phyloP scores from a whole-genome alignment of 1,284 basidiomycete genomes.

The Erythrobasidium hasegawianum region DNA sequence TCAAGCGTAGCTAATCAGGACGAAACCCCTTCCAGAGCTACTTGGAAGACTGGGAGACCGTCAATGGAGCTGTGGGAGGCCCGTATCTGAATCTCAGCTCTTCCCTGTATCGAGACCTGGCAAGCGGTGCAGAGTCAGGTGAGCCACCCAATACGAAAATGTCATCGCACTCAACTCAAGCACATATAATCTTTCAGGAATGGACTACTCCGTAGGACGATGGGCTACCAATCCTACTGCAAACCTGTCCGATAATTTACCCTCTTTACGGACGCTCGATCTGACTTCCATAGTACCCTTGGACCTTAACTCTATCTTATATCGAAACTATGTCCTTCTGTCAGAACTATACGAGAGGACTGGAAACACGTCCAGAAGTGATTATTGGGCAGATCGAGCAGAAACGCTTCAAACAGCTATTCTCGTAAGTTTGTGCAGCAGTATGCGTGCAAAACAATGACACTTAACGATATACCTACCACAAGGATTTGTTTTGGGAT shows the following conservation, averaged over 20 bases:
- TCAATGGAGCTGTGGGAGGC: slow-evolving; percentile 60
- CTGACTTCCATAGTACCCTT: slow-evolving; percentile 67
- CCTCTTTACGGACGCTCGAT: slow-evolving; percentile 67
- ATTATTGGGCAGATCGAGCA: slow-evolving; percentile 46
- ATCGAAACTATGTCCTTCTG: slow-evolving; percentile 57
- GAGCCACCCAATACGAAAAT: too few species aligned
- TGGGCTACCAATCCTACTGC: slow-evolving; percentile 56
- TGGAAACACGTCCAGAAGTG: slow-evolving; percentile 37
- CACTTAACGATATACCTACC: not conserved
- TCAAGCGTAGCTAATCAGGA: slow-evolving; percentile 9
- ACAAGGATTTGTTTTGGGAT: slow-evolving; percentile 78
- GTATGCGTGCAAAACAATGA: too few species aligned
- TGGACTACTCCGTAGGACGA: slow-evolving; percentile 31
- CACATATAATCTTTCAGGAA: slow-evolving; percentile 49
- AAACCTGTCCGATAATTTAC: slow-evolving; percentile 51
- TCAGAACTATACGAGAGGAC: slow-evolving; percentile 27
- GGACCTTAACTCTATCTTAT: slow-evolving; percentile 76
- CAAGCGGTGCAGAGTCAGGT: slow-evolving; percentile 71
- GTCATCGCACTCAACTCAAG: too few species aligned
- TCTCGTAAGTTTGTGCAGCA: too few species aligned
- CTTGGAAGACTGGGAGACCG: slow-evolving; percentile 68
- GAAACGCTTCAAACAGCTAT: slow-evolving; percentile 63
- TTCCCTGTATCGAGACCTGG: slow-evolving; percentile 77
- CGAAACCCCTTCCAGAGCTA: slow-evolving; percentile 47
- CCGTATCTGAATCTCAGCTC: slow-evolving; percentile 17